Conservation (phyloP, 768 basidiomycete genomes). For the Termitomyces eurrhizus region DNA sequence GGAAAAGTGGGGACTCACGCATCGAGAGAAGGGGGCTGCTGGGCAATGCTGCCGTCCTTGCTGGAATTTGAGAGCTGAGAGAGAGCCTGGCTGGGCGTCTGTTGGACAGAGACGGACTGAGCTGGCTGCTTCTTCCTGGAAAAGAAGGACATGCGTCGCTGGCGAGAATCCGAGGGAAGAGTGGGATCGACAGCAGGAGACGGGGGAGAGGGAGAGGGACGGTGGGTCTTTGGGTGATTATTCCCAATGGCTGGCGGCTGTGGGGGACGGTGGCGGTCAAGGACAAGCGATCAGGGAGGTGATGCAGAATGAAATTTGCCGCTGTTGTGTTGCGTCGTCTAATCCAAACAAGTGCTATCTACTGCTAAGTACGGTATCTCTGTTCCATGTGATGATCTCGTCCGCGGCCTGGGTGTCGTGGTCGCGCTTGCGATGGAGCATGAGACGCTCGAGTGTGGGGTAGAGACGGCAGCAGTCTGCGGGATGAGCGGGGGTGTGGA, state of each 20-base stretch:
- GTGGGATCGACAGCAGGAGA: conserved; percentile 11
- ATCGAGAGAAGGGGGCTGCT: conserved; percentile 19
- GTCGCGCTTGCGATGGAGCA: conserved; percentile 70
- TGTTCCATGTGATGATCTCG: conserved; percentile 71
- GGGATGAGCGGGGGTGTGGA: not conserved
- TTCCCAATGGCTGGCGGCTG: conserved; percentile 17
- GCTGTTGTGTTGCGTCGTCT: not conserved
- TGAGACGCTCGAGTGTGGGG: conserved; percentile 63
- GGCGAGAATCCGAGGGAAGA: not conserved
- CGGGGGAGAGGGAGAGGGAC: conserved; percentile 14
- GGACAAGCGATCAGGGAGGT: not conserved
- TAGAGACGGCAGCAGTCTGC: conserved; percentile 69
- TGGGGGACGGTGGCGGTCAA: conserved; percentile 1
- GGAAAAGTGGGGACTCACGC: conserved; percentile 26
- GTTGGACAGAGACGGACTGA: conserved; percentile 53
- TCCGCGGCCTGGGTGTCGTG: conserved; percentile 54
- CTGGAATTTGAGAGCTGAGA: conserved; percentile 44
- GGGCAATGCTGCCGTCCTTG: conserved; percentile 20
- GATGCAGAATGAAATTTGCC: conserved; percentile 1
- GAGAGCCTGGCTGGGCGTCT: conserved; percentile 66
- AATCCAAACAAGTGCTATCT: conserved; percentile 24
- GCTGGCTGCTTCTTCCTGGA: conserved; percentile 74
- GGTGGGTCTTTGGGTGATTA: conserved; percentile 16
- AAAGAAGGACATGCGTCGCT: conserved; percentile 92
- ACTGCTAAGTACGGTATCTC: not conserved